Evolutionary conservation across 2,329 filamentous ascomycete genomes (phyloP), one percentile per base, ranked within the genome.

Genomic region (Diaporthe eres): DNA sequence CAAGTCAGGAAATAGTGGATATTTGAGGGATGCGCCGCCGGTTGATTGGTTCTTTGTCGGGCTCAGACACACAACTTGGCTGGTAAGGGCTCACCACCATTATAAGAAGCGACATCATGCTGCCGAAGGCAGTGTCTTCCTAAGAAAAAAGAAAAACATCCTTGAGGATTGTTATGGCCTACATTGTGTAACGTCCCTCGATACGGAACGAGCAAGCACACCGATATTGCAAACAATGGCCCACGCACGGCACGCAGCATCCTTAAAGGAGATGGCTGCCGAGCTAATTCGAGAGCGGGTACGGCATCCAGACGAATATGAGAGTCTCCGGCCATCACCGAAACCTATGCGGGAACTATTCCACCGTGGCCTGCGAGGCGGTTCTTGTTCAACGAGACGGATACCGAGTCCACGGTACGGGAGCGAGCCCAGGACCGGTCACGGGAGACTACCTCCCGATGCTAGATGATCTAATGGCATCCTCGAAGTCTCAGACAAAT

Each of bases 331-430:
- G 60, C 15, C 63, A 44, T 60, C 58, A 57, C 60, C 58, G 61
- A 65, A 44, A 65, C 17, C 17, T 31, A 51, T 2, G 39, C 25
- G 47, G 71, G 25, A 34, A 31, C 47, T 34, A 25, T 65, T 53
- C 39, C 58, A n/a, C 47, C 49, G 61, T 22, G 37, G 34, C 58
- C 39, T 22, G 25, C 28, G 57, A 63, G 71, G 55, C 55, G 60
- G 28, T 25, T 31, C 37, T 73, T 55, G 47, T 65, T 49, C 58
- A 55, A 65, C 57, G 15, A 47, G 61, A 42, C 53, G 63, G 63
- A 51, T 74, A 71, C 73, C 65, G 65, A 71, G 63, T 51, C 73
- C 12, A 53, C 44, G 73, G 63, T 61, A 42, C 73, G 44, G 61
- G 61, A 19, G 25, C 63, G n/a, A 58, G 34, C 13, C 61, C 63